Base-by-base conservation (phyloP, 2,329 filamentous ascomycete genomes). In the Sporothrix brunneoviolacea region DNA sequence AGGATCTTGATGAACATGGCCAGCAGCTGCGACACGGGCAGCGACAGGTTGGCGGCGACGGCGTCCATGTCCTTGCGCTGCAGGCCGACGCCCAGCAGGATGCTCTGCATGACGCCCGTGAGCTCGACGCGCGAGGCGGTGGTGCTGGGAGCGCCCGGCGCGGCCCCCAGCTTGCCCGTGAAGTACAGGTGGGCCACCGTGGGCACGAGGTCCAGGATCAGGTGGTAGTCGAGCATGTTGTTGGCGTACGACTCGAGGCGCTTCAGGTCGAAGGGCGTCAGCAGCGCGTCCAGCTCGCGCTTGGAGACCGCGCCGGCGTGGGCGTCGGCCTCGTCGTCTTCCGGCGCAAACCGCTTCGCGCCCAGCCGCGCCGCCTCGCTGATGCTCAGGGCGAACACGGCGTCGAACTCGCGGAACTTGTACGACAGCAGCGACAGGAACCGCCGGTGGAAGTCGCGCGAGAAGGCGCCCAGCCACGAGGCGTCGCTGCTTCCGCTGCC, bases 1-100 rank as follows among this genome's bases (percentile, higher is more conserved):
- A 96, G 77, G 54, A 95, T 86, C 74, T 98, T 98, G 66, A 95
- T 88, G 68, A 98, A 97, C 86, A 97, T 95, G 54, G 91, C 91
- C 55, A 98, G 75, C 4, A 96, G 73, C 70, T 97, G 93, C 39
- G 83, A 84, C 3, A 81, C 77, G 1, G 80, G 81, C 6, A 96
- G 70, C 8, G 76, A 77, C 3, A 95, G 69, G 62, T 98, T 93
- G 55, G 84, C 82, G 55, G 91, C 85, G 8, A 96, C 71, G 12
- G 80, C 78, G 13, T 93, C 88, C 24, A 98, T 73, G 35, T 86
- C 84, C 71, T 97, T 97, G 58, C 87, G 82, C 68, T 98, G 94
- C 53, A 97, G 71, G 18, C 94, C 93, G 42, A 95, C 82, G 6
- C 88, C 90, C n/a, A 97, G 77, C 15, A 98, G 76, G 51, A 98